phyloP scores from a whole-genome alignment of 169 alveolate species.

The Plasmodium knowlesi region DNA sequence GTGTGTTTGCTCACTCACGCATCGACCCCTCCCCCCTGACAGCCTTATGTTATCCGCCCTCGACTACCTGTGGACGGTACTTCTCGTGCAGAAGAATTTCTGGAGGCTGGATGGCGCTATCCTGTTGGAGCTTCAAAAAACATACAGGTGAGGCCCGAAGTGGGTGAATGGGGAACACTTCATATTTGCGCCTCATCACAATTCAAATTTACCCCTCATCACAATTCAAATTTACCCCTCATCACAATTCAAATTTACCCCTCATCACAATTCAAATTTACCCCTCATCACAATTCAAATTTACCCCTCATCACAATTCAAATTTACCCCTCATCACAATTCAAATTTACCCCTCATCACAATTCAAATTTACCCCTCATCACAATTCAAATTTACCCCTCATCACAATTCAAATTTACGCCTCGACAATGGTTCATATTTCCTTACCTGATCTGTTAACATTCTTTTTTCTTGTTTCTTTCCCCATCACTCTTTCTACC shows the following conservation, averaged over 20 bases:
- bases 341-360: background rate
- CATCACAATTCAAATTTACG: background rate
- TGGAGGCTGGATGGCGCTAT: conserved; percentile 12
- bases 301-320: background rate
- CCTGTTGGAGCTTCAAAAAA: background rate
- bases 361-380: background rate
- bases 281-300: background rate
- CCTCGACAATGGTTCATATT: background rate
- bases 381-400: background rate
- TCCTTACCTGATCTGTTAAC: background rate
- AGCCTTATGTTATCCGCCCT: conserved; percentile 13
- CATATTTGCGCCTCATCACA: background rate
- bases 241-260: background rate
- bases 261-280: background rate
- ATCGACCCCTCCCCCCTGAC: background rate
- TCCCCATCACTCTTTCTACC: background rate
- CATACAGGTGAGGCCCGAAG: conserved; percentile 7
- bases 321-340: background rate
- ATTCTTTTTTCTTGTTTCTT: background rate
- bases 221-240: background rate
- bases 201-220: too few species aligned
- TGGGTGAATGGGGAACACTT: background rate
- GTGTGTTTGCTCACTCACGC: background rate
- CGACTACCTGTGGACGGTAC: conserved; percentile 67
- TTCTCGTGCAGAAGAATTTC: conserved; percentile 44